These are phyloP conservation scores for Trichoderma cornu-damae DNA, from an alignment of 2,329 filamentous ascomycete genomes.

Conservation along the genomic window DNA sequence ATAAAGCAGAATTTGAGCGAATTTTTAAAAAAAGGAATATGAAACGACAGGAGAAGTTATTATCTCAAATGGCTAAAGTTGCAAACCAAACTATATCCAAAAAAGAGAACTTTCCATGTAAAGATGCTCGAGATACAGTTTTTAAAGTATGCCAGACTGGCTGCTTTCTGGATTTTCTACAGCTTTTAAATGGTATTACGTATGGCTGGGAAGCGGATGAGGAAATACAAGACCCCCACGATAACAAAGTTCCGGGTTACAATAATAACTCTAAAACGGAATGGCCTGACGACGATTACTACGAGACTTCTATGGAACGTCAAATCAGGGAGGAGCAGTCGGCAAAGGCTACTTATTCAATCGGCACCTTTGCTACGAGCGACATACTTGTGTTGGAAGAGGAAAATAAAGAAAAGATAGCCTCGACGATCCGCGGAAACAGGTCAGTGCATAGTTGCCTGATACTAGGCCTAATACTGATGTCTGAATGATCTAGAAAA, in stretches of 20 bases:
- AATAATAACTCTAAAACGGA: no score
- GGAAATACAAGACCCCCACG: background rate
- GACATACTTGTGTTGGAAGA: background rate
- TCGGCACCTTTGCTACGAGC: background rate
- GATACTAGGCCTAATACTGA: background rate
- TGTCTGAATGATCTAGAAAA: background rate
- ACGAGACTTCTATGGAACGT: background rate
- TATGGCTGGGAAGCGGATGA: no score
- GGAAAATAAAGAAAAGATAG: background rate
- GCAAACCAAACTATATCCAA: background rate
- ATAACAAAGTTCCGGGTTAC: no score
- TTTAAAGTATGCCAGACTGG: no score
- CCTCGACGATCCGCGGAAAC: background rate
- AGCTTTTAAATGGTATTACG: no score
- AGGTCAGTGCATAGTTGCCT: background rate
- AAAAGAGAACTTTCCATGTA: no score
- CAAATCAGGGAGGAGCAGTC: background rate
- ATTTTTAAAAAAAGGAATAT: background rate
- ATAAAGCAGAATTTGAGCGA: background rate
- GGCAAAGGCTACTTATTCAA: background rate
- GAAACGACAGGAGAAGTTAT: background rate
- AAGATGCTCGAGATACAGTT: no score
- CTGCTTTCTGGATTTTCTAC: no score
- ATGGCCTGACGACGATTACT: background rate
- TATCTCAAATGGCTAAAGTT: background rate